Percentiles rank a stretch among this genome's conserved stretches.
phyloP scores from a whole-genome alignment of 108 stramenopile genomes.

The Poteriospumella lacustris region DNA sequence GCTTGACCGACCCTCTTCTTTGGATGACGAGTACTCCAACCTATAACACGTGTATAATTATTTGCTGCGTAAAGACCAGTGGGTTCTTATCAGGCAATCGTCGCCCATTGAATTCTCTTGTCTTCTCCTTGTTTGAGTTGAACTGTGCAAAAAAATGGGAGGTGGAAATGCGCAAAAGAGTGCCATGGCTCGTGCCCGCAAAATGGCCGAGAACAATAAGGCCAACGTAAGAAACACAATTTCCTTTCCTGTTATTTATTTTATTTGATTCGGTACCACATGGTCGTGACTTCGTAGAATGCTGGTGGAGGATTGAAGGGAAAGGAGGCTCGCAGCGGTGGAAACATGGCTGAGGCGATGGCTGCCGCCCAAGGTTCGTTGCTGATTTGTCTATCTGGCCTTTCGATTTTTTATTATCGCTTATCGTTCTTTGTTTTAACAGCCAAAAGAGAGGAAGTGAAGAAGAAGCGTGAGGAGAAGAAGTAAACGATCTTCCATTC shows the following conservation, averaged over 20 bases:
- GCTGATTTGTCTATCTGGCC: neutral
- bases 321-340: constrained; percentile 15
- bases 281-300: neutral
- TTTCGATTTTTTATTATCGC: neutral
- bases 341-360: constrained; percentile 3
- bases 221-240: neutral
- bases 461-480: constrained; percentile 5
- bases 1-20: too few species aligned
- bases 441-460: constrained; percentile 11
- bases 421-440: neutral
- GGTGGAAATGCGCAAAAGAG: constrained; percentile 4
- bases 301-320: neutral
- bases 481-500: too few species aligned
- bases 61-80: too few species aligned
- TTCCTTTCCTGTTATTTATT: neutral
- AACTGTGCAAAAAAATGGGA: neutral
- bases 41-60: too few species aligned
- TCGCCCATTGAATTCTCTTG: too few species aligned
- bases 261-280: neutral
- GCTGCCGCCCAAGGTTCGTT: constrained; percentile 12
- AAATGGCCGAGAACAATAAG: neutral
- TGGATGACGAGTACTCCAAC: too few species aligned
- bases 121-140: neutral
- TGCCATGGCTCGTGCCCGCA: neutral
- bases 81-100: too few species aligned